These are phyloP conservation scores for Prasinococcaceae sp. DNA, from an alignment of 139 green algal species.

Conservation along the genomic window DNA sequence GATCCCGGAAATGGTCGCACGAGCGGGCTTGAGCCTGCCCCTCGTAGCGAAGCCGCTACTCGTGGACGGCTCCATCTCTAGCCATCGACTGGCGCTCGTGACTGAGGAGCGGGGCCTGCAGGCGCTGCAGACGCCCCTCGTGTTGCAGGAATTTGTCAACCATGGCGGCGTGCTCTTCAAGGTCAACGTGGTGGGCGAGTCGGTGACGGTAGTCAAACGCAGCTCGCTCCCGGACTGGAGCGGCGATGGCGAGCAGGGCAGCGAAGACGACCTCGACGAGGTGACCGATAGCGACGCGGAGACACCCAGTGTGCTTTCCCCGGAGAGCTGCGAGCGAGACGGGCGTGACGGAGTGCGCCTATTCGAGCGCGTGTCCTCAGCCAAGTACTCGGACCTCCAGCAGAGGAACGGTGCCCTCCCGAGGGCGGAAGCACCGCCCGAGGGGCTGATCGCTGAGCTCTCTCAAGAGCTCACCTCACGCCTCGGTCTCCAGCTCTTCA, in stretches of 20 bases:
- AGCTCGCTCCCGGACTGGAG: constrained; percentile 16
- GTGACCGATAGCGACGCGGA: too few relatives aligned
- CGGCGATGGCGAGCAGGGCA: too few relatives aligned
- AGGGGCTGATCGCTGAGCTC: too few relatives aligned
- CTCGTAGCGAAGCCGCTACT: constrained; percentile 18
- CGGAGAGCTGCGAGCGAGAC: too few relatives aligned
- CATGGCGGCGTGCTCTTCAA: constrained; percentile 26
- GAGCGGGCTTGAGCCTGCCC: constrained; percentile 11
- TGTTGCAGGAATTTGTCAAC: constrained; percentile 23
- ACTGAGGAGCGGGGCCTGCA: constrained; percentile 15
- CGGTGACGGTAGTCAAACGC: constrained; percentile 5
- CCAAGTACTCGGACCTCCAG: too few relatives aligned
- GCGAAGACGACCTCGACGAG: too few relatives aligned
- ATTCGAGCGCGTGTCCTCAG: too few relatives aligned
- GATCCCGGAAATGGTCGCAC: constrained; percentile 1
- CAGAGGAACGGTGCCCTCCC: too few relatives aligned
- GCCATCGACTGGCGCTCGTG: constrained; percentile 10
- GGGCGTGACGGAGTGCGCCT: too few relatives aligned
- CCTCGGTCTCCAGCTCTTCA: constrained; percentile 23
- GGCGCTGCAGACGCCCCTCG: constrained; percentile 6
- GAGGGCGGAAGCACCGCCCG: too few relatives aligned
- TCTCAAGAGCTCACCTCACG: too few relatives aligned
- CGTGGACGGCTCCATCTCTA: constrained; percentile 4
- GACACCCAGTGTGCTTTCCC: too few relatives aligned
- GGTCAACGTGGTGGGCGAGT: constrained; percentile 17